Evolutionary conservation across 2,329 filamentous ascomycete genomes (phyloP).

Genomic region (Nemania sp.): DNA sequence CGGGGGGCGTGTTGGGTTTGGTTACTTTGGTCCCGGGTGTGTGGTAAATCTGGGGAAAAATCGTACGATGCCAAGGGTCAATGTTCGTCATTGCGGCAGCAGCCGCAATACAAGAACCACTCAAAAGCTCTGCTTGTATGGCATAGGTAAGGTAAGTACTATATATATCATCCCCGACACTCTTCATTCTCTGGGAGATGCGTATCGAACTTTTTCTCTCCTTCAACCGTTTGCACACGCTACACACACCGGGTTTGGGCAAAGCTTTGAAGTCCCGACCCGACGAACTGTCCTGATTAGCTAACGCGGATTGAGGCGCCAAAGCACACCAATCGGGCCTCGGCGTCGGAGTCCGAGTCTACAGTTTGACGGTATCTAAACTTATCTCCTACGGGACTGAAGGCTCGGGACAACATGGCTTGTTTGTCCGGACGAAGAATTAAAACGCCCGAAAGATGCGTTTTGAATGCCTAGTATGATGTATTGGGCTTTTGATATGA

Average conservation of each 20-base stretch:
- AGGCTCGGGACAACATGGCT: not conserved
- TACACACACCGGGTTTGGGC: not conserved
- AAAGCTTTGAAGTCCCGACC: conserved; percentile 2
- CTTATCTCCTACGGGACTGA: conserved; percentile 6
- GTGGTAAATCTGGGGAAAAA: conserved; percentile 39
- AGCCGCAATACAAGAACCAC: conserved; percentile 31
- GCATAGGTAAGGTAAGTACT: conserved; percentile 16
- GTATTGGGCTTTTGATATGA: not conserved
- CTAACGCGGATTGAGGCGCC: conserved; percentile 5
- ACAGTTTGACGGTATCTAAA: conserved; percentile 4
- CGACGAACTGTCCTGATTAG: conserved; percentile 13
- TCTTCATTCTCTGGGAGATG: not conserved
- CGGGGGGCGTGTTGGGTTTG: conserved; percentile 7
- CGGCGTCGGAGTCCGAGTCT: conserved; percentile 35
- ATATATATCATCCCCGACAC: not conserved
- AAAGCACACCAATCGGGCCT: conserved; percentile 30
- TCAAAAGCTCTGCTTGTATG: conserved; percentile 9
- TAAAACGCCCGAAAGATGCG: conserved; percentile 29
- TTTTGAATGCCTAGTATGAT: conserved; percentile 9
- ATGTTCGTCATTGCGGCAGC: conserved; percentile 41
- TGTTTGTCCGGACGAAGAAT: conserved; percentile 18
- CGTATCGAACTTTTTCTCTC: conserved; percentile 8
- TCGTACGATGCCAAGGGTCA: conserved; percentile 42
- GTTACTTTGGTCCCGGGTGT: conserved; percentile 13
- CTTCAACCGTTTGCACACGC: no score